Evolutionary conservation across 495 filamentous ascomycete genomes (phyloP).

Genomic region (Aspergillus heteromorphus): DNA sequence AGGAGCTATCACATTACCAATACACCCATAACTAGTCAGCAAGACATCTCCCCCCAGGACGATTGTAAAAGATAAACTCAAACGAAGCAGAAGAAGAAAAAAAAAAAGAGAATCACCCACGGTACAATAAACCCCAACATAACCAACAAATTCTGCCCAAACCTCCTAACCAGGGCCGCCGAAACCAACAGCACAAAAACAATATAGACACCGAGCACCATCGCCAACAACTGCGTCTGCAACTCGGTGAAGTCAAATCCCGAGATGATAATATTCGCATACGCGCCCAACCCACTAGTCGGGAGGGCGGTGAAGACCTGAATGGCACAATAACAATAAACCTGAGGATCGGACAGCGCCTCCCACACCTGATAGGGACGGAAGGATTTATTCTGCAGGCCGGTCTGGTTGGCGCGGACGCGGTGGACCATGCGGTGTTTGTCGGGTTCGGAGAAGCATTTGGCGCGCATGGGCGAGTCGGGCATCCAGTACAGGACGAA

Average conservation of each 20-base stretch:
- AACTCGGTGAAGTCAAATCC: conserved; percentile 39
- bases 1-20: conserved; percentile 25
- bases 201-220: conserved; percentile 68
- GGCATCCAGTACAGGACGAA: conserved; percentile 45
- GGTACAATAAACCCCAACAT: conserved; percentile 62
- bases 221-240: conserved; percentile 48
- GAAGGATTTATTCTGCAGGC: conserved; percentile 50
- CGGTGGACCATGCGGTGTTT: conserved; percentile 47
- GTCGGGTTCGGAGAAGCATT: conserved; percentile 44
- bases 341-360: conserved; percentile 37
- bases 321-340: conserved; percentile 46
- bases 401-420: conserved; percentile 46
- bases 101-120: conserved; percentile 30
- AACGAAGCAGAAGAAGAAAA: neutral
- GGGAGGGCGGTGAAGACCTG: conserved; percentile 63
- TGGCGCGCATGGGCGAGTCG: conserved; percentile 46
- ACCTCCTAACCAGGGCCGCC: conserved; percentile 59
- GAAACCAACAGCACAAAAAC: conserved; percentile 60
- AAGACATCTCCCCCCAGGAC: no score
- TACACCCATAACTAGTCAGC: neutral
- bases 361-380: conserved; percentile 43
- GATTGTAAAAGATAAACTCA: no score
- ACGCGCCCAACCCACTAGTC: conserved; percentile 61
- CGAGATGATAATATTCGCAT: conserved; percentile 56
- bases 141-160: conserved; percentile 55